Evolutionary conservation across 208 protist genomes (phyloP).

Genomic region (Leishmania tarentolae): DNA sequence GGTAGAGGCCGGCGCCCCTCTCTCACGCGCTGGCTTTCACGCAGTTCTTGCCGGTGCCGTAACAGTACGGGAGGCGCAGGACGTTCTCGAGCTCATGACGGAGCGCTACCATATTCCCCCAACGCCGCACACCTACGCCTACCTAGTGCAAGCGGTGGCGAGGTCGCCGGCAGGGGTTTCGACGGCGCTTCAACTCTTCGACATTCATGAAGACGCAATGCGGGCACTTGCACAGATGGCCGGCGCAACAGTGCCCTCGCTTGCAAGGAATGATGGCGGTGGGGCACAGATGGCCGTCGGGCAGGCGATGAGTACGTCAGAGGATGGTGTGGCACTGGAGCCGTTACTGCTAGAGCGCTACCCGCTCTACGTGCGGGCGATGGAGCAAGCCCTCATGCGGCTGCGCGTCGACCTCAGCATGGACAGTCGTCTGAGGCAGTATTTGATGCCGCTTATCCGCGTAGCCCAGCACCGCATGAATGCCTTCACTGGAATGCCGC

Average conservation of each 20-base stretch:
- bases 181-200: constrained; percentile 70
- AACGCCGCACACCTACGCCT: constrained; percentile 83
- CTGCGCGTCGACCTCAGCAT: constrained; percentile 57
- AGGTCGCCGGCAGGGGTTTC: constrained; percentile 37
- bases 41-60: constrained; percentile 60
- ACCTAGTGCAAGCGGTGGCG: constrained; percentile 44
- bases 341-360: constrained; percentile 51
- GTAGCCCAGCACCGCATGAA: constrained; percentile 84
- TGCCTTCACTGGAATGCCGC: constrained; percentile 61
- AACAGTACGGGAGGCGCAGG: constrained; percentile 72
- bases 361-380: constrained; percentile 59
- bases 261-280: background rate
- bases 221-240: constrained; percentile 32
- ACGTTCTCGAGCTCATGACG: constrained; percentile 73
- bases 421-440: constrained; percentile 57
- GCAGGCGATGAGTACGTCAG: constrained; percentile 15
- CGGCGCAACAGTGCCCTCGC: background rate
- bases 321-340: constrained; percentile 46
- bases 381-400: constrained; percentile 66
- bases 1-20: constrained; percentile 77
- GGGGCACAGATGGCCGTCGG: background rate
- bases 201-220: constrained; percentile 69
- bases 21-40: constrained; percentile 75
- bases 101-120: constrained; percentile 57
- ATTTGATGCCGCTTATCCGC: constrained; percentile 70